These are phyloP conservation scores for Cordyceps cicadae DNA, from an alignment of 2,329 filamentous ascomycete genomes.

Conservation along the genomic window DNA sequence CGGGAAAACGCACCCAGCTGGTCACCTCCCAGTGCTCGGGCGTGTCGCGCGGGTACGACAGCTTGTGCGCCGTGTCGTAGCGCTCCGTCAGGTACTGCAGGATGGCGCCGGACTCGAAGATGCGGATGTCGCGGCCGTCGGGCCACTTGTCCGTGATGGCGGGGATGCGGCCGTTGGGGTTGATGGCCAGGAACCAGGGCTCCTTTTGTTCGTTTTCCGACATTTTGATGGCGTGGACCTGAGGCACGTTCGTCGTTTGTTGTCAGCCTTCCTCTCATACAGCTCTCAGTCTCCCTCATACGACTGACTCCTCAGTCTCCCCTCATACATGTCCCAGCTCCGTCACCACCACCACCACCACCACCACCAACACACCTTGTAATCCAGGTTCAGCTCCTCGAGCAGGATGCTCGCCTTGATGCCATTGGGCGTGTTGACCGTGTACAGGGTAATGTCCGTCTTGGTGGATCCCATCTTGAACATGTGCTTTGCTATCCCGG, in stretches of 20 bases:
- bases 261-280: neutral
- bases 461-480: slow-evolving; percentile 23
- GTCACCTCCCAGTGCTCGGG: slow-evolving; percentile 72
- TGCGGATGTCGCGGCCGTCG: slow-evolving; percentile 62
- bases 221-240: slow-evolving; percentile 59
- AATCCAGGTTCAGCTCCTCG: slow-evolving; percentile 77
- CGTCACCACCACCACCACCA: neutral
- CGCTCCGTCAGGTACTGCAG: slow-evolving; percentile 75
- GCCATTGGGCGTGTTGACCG: slow-evolving; percentile 75
- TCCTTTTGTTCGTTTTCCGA: slow-evolving; percentile 71
- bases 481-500: slow-evolving; percentile 20
- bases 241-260: too few relatives aligned
- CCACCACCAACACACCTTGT: slow-evolving; percentile 47
- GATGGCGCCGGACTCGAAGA: slow-evolving; percentile 81
- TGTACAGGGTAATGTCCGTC: slow-evolving; percentile 72
- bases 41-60: slow-evolving; percentile 66
- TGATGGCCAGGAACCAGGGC: slow-evolving; percentile 82
- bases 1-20: slow-evolving; percentile 68
- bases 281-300: neutral
- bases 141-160: slow-evolving; percentile 72
- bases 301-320: too few relatives aligned
- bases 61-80: slow-evolving; percentile 75
- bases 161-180: slow-evolving; percentile 87
- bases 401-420: slow-evolving; percentile 83
- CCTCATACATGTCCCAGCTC: neutral